phyloP scores from a whole-genome alignment of 139 green algal genomes.

The Micromonas commoda region DNA sequence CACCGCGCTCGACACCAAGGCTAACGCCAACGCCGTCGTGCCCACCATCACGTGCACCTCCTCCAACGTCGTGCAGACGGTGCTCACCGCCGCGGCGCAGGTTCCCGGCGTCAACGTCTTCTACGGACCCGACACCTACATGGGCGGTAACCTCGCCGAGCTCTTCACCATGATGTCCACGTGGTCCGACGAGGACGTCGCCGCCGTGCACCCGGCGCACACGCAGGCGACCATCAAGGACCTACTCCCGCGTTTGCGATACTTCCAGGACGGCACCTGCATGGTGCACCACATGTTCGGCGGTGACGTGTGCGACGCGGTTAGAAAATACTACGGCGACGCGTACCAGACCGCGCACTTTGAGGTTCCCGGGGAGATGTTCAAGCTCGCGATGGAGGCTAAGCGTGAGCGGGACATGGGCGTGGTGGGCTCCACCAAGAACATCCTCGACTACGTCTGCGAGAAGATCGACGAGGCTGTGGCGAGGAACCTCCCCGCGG shows the following conservation, averaged over 20 bases:
- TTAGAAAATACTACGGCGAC: conserved; percentile 70
- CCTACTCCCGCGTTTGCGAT: conserved; percentile 72
- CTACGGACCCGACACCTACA: conserved; percentile 98
- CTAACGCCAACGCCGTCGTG: conserved; percentile 64
- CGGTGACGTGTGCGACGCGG: conserved; percentile 52
- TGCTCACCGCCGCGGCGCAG: conserved; percentile 79
- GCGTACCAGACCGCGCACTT: conserved; percentile 95
- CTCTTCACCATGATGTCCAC: conserved; percentile 29
- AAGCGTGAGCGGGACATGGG: conserved; percentile 64
- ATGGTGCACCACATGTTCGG: conserved; percentile 99
- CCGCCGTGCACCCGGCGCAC: conserved; percentile 71
- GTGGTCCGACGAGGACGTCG: conserved; percentile 59
- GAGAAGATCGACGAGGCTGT: conserved; percentile 48
- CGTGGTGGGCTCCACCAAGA: conserved; percentile 88
- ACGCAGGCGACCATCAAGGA: conserved; percentile 45
- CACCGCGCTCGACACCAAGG: conserved; percentile 91
- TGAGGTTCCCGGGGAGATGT: conserved; percentile 93
- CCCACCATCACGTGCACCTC: conserved; percentile 99
- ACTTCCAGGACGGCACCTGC: conserved; percentile 87
- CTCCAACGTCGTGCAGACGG: conserved; percentile 94
- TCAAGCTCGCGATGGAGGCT: conserved; percentile 82
- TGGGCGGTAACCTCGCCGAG: conserved; percentile 84
- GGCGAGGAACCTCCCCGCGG: background rate
- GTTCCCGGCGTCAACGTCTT: conserved; percentile 73
- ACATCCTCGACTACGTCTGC: conserved; percentile 96